Percentiles rank a stretch among this genome's conserved stretches.
These are phyloP conservation scores for Aegilops umbellulata DNA, from an alignment of 176 grass and related monocot genomes.

Conservation along the genomic window DNA sequence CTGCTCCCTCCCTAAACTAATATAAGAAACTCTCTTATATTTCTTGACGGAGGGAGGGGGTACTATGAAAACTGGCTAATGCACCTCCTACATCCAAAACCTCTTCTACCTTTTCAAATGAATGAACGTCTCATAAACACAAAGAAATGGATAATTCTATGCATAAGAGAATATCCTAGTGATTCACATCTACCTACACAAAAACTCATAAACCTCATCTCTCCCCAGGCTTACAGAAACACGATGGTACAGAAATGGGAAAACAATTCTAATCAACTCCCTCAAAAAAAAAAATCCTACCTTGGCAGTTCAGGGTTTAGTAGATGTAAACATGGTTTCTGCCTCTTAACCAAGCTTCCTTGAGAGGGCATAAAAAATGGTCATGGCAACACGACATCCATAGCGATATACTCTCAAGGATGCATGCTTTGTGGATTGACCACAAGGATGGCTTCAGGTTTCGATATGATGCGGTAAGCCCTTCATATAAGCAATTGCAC, in stretches of 20 bases:
- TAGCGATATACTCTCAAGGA: no score
- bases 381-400: background rate
- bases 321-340: background rate
- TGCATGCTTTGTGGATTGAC: background rate
- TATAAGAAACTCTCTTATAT: no score
- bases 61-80: background rate
- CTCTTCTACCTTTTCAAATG: background rate
- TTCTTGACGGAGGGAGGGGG: no score
- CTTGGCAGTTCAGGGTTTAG: background rate
- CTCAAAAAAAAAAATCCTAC: background rate
- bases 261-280: background rate
- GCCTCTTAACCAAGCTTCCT: background rate
- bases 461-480: background rate
- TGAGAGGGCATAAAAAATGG: background rate
- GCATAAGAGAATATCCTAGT: background rate
- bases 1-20: no score
- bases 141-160: background rate
- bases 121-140: background rate
- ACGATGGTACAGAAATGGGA: background rate
- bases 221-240: background rate
- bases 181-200: background rate
- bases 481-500: background rate
- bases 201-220: background rate
- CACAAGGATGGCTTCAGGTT: background rate
- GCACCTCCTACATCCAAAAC: background rate